Evolutionary conservation across 2,329 filamentous ascomycete species (phyloP).

Genomic region (Colletotrichum sublineola): DNA sequence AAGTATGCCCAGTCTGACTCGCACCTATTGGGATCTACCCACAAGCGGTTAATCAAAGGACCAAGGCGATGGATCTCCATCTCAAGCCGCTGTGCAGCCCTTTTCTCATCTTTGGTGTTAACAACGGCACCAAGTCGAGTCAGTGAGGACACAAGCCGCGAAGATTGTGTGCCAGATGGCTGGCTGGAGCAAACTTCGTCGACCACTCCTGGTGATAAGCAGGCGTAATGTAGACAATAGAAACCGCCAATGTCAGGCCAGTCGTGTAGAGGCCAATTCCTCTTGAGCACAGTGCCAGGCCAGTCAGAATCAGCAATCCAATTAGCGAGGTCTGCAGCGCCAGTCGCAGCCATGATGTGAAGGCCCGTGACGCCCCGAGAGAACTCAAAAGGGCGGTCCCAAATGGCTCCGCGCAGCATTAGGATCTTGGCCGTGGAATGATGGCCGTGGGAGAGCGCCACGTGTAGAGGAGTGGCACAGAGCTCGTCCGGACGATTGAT

Average conservation of each 20-base stretch:
- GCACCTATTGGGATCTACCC: not conserved
- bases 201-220: not conserved
- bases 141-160: not conserved
- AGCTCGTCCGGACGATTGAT: not conserved
- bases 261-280: not conserved
- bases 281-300: not conserved
- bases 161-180: no score
- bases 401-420: not conserved
- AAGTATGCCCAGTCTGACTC: not conserved
- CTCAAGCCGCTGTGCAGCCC: not conserved
- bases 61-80: not conserved
- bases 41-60: not conserved
- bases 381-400: not conserved
- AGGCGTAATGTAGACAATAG: not conserved
- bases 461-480: not conserved
- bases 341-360: not conserved
- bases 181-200: not conserved
- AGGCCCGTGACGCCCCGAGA: not conserved
- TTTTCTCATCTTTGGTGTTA: not conserved
- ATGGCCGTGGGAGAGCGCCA: not conserved
- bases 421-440: not conserved
- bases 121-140: not conserved
- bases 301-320: not conserved
- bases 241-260: not conserved
- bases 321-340: not conserved